Conservation (phyloP, 2,329 filamentous ascomycete genomes). For the Penicillium sp. region DNA sequence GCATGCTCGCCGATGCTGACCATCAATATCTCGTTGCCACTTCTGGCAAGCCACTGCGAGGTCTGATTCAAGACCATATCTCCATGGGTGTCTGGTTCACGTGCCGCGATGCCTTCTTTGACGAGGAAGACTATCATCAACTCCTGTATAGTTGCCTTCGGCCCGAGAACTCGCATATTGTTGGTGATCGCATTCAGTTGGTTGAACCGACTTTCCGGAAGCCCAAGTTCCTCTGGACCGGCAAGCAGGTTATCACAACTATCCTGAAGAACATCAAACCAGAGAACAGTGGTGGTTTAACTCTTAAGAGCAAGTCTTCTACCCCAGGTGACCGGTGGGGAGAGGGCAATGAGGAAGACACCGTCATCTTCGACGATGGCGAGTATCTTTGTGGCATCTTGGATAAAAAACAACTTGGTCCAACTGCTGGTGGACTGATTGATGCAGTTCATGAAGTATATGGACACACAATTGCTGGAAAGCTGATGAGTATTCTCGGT, state of each 20-base stretch:
- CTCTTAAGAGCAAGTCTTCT: constrained; percentile 70
- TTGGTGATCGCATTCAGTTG: constrained; percentile 72
- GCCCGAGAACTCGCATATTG: constrained; percentile 83
- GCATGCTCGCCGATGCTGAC: constrained; percentile 91
- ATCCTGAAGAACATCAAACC: constrained; percentile 90
- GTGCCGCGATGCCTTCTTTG: constrained; percentile 86
- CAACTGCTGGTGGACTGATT: constrained; percentile 76
- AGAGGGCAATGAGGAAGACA: constrained; percentile 61
- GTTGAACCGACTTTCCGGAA: constrained; percentile 76
- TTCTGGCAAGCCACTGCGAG: constrained; percentile 84
- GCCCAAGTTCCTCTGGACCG: constrained; percentile 79
- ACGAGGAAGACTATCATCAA: constrained; percentile 81
- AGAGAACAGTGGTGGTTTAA: constrained; percentile 66
- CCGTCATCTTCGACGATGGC: constrained; percentile 76
- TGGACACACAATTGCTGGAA: constrained; percentile 78
- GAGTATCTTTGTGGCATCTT: constrained; percentile 86
- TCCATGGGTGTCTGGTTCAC: constrained; percentile 90
- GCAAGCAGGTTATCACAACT: constrained; percentile 91
- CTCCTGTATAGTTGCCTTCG: constrained; percentile 85
- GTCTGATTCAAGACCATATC: constrained; percentile 97
- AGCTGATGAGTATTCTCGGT: constrained; percentile 81
- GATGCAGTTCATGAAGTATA: constrained; percentile 93
- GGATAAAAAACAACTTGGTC: constrained; percentile 92
- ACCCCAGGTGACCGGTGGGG: constrained; percentile 79
- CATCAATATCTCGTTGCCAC: constrained; percentile 95